A percentile compares a stretch with the other conserved stretches of the same genome.
Evolutionary conservation across 2,329 filamentous ascomycete genomes (phyloP).

Genomic region (Gnomoniopsis sp.): DNA sequence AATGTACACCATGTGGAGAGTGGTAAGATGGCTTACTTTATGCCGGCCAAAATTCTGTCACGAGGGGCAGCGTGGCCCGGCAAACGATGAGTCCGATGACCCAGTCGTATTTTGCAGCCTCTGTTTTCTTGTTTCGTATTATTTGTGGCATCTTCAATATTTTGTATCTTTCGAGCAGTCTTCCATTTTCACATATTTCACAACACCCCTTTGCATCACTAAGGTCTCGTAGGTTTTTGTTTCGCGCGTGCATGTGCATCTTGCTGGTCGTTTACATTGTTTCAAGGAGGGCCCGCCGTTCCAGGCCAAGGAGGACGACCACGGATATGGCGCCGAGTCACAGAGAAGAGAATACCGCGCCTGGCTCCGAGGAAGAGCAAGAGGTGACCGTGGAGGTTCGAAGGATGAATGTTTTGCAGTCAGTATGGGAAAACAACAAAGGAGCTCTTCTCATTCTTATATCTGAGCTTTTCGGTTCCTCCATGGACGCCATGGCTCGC

Average conservation of each 20-base stretch:
- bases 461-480: slow-evolving; percentile 12
- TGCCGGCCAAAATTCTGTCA: not conserved
- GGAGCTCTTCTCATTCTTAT: slow-evolving; percentile 15
- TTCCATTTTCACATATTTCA: not conserved
- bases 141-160: not conserved
- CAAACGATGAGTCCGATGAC: not conserved
- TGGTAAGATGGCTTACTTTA: not conserved
- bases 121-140: not conserved
- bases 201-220: not conserved
- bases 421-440: slow-evolving; percentile 15
- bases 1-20: not conserved
- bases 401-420: slow-evolving; percentile 2
- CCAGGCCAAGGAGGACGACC: not conserved
- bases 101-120: not conserved
- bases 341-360: not conserved
- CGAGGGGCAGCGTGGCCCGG: not conserved
- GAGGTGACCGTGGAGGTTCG: not conserved
- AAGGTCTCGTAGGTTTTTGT: not conserved
- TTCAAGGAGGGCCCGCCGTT: not conserved
- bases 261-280: not conserved
- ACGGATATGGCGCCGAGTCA: slow-evolving; percentile 2
- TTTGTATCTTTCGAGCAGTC: not conserved
- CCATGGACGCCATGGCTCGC: slow-evolving; percentile 15
- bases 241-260: not conserved
- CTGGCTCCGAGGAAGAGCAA: not conserved